Evolutionary conservation across 2,329 filamentous ascomycete genomes (phyloP).

Genomic region (Trichoderma koningiopsis): DNA sequence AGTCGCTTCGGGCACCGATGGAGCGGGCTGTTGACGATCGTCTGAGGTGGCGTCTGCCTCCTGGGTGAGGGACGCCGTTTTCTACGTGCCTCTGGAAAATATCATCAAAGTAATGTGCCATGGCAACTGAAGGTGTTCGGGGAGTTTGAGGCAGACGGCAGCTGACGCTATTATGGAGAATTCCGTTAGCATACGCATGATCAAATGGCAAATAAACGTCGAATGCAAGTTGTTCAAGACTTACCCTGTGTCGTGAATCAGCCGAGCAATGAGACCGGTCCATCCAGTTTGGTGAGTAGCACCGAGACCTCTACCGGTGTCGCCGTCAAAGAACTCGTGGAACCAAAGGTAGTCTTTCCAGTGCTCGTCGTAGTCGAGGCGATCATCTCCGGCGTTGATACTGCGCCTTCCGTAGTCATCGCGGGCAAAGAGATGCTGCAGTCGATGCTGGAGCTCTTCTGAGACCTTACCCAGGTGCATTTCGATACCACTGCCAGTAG

Average conservation of each 20-base stretch:
- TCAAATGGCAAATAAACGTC: background rate
- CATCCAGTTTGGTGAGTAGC: constrained; percentile 95
- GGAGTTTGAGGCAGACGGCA: constrained; percentile 93
- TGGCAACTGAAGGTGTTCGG: constrained; percentile 78
- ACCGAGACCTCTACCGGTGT: constrained; percentile 83
- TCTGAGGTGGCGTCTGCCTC: constrained; percentile 60
- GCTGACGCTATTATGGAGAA: constrained; percentile 62
- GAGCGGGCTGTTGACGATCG: constrained; percentile 82
- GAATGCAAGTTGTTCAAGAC: constrained; percentile 35
- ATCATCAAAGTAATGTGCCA: constrained; percentile 95
- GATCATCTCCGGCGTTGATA: constrained; percentile 81
- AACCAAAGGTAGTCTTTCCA: constrained; percentile 90
- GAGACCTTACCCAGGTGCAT: constrained; percentile 96
- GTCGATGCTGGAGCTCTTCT: constrained; percentile 90
- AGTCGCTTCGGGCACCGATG: constrained; percentile 83
- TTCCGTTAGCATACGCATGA: background rate
- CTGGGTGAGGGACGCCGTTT: constrained; percentile 41
- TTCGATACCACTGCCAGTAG: constrained; percentile 86
- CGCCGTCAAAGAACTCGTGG: constrained; percentile 96
- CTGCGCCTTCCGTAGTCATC: constrained; percentile 84
- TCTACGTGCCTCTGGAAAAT: constrained; percentile 60
- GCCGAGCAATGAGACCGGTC: constrained; percentile 92
- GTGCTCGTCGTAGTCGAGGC: constrained; percentile 85
- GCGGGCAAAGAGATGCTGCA: constrained; percentile 87
- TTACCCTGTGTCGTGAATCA: constrained; percentile 97